These are phyloP conservation scores for Fusarium tuaranense DNA, from an alignment of 2,329 filamentous ascomycete species.

Conservation along the genomic window DNA sequence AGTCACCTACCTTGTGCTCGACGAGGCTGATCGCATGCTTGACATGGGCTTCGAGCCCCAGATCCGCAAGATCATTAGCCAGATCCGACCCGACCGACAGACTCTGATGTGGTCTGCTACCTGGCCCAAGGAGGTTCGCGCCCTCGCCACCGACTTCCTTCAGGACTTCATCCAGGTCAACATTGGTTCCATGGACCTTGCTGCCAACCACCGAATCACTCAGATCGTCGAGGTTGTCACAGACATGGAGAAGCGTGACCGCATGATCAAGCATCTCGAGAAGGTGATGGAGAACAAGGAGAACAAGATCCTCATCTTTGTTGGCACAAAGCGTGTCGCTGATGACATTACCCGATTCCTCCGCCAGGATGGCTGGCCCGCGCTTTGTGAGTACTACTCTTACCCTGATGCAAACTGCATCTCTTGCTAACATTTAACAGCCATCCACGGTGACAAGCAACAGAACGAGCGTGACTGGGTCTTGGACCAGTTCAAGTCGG, in stretches of 20 bases:
- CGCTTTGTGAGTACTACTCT: constrained; percentile 77
- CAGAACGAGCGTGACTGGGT: constrained; percentile 99
- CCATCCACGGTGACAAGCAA: constrained; percentile 99
- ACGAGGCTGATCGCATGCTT: constrained; percentile 99
- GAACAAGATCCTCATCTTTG: constrained; percentile 97
- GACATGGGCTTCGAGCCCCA: constrained; percentile 99
- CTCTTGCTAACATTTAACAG: constrained; percentile 61
- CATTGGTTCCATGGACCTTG: constrained; percentile 94
- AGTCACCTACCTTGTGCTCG: constrained; percentile 97
- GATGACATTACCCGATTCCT: constrained; percentile 98
- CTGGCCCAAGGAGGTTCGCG: constrained; percentile 98
- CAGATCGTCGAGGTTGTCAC: constrained; percentile 97
- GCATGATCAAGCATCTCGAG: constrained; percentile 97
- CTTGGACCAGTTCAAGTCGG: constrained; percentile 98
- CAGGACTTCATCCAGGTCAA: constrained; percentile 99
- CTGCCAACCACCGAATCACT: constrained; percentile 97
- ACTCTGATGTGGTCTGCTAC: constrained; percentile 99
- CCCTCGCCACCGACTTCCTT: constrained; percentile 90
- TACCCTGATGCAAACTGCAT: constrained; percentile 47
- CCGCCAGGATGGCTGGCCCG: constrained; percentile 97
- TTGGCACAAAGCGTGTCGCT: constrained; percentile 91
- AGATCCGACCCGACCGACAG: constrained; percentile 98
- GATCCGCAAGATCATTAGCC: constrained; percentile 97
- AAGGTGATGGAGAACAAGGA: constrained; percentile 96
- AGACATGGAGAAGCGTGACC: constrained; percentile 97